A percentile compares a stretch with the other conserved stretches of the same genome.
Conservation (phyloP, 2,329 filamentous ascomycete species). For the Neonectria sp. region DNA sequence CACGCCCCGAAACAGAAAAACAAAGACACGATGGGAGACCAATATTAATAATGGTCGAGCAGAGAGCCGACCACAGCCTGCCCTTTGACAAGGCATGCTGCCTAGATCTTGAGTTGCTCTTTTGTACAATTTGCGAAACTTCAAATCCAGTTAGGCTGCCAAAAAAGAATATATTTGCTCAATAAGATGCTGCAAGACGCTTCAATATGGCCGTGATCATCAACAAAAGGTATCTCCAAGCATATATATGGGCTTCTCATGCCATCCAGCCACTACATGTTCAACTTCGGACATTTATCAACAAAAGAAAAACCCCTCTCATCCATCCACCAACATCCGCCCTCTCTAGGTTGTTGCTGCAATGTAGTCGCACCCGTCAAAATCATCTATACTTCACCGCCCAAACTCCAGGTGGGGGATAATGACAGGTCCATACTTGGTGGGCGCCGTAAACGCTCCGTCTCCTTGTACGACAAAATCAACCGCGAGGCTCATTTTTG, state of each 20-base stretch:
- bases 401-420: constrained; percentile 89
- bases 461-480: constrained; percentile 98
- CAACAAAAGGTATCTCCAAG: constrained; percentile 43
- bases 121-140: background rate
- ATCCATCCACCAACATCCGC: constrained; percentile 6
- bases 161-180: constrained; percentile 3
- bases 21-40: constrained; percentile 31
- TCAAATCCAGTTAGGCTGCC: background rate
- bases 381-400: constrained; percentile 43
- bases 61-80: background rate
- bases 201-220: constrained; percentile 28
- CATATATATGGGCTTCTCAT: constrained; percentile 40
- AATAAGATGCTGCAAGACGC: background rate
- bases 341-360: background rate
- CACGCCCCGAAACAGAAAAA: background rate
- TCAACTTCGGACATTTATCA: constrained; percentile 22
- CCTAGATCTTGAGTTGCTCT: background rate
- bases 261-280: constrained; percentile 40
- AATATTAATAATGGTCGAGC: constrained; percentile 24
- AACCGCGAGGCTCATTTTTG: constrained; percentile 87
- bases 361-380: background rate
- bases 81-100: background rate
- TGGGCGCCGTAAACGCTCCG: constrained; percentile 82
- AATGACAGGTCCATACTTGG: constrained; percentile 98
- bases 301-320: background rate